These are phyloP conservation scores for Chrysochromulina tobinii DNA, from an alignment of 78 protist genomes.

Conservation along the genomic window DNA sequence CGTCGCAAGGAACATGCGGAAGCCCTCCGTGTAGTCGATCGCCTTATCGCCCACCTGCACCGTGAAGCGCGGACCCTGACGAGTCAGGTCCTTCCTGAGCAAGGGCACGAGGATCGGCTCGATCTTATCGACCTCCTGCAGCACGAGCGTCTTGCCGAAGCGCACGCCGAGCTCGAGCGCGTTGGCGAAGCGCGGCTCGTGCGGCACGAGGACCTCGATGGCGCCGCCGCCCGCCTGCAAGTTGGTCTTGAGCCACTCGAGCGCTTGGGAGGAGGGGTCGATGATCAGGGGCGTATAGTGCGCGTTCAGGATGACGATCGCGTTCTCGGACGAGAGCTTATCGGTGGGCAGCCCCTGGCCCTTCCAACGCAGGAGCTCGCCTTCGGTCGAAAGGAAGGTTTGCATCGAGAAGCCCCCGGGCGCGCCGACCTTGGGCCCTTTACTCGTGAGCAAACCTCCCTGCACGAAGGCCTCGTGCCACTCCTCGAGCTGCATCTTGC, in stretches of 20 bases:
- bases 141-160: slow-evolving; percentile 88
- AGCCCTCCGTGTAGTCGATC: slow-evolving; percentile 69
- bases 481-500: not conserved
- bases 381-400: slow-evolving; percentile 61
- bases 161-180: slow-evolving; percentile 89
- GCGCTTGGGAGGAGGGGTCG: slow-evolving; percentile 79
- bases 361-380: slow-evolving; percentile 72
- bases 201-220: slow-evolving; percentile 48
- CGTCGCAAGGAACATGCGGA: slow-evolving; percentile 72
- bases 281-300: slow-evolving; percentile 62
- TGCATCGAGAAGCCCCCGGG: not conserved
- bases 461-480: slow-evolving; percentile 15
- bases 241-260: slow-evolving; percentile 64
- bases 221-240: slow-evolving; percentile 11
- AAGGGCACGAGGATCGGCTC: slow-evolving; percentile 74
- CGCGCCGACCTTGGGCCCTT: not conserved
- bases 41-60: slow-evolving; percentile 84
- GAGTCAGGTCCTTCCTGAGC: slow-evolving; percentile 58
- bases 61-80: slow-evolving; percentile 29
- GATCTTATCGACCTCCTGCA: slow-evolving; percentile 72
- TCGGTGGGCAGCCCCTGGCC: slow-evolving; percentile 83
- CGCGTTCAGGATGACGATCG: slow-evolving; percentile 50
- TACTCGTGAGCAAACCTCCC: not conserved
- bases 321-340: slow-evolving; percentile 77
- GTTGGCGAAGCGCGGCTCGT: slow-evolving; percentile 60